Evolutionary conservation across 768 basidiomycete genomes (phyloP).

Genomic region (Rhizopogon rudus): DNA sequence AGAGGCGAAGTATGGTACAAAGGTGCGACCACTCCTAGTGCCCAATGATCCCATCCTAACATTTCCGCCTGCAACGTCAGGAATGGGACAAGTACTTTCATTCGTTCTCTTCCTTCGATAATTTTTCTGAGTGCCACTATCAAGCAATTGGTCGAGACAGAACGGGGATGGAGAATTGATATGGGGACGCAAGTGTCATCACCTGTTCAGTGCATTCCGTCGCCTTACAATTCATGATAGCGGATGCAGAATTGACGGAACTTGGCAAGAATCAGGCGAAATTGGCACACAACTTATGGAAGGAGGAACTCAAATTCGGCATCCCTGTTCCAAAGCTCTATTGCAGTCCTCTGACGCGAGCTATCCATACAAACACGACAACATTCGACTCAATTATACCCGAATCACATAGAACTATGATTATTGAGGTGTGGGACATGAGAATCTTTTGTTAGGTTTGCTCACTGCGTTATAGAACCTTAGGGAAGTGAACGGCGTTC

Average conservation of each 20-base stretch:
- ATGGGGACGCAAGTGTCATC: constrained; percentile 64
- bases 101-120: not conserved
- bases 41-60: not conserved
- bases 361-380: constrained; percentile 50
- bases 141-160: constrained; percentile 58
- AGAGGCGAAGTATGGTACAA: constrained; percentile 58
- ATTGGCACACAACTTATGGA: constrained; percentile 42
- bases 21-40: constrained; percentile 19
- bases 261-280: constrained; percentile 54
- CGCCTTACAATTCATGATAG: constrained; percentile 24
- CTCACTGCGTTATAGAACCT: constrained; percentile 40
- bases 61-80: constrained; percentile 10
- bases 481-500: constrained; percentile 61
- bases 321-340: constrained; percentile 56
- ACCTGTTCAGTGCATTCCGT: not conserved
- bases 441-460: not conserved
- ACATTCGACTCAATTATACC: constrained; percentile 41
- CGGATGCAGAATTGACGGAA: constrained; percentile 61
- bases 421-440: constrained; percentile 48
- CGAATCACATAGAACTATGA: constrained; percentile 27
- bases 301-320: constrained; percentile 30
- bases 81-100: constrained; percentile 55
- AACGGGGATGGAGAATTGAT: constrained; percentile 59
- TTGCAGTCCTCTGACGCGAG: constrained; percentile 60
- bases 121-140: not conserved